Conservation (phyloP, 2,329 filamentous ascomycete genomes). For the Neofusicoccum laricinum region DNA sequence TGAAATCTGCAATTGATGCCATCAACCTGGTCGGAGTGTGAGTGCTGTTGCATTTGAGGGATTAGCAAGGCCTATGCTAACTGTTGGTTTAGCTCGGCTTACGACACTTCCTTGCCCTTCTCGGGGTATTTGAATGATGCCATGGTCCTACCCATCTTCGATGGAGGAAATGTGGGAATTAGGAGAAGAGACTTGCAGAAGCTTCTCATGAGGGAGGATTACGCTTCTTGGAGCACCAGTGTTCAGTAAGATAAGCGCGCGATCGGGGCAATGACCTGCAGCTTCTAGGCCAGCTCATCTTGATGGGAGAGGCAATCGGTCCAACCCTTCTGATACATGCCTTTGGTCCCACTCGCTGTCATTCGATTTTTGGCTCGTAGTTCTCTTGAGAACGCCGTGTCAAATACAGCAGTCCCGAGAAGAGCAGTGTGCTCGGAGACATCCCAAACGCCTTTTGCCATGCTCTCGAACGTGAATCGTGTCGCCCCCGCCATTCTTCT, state of each 20-base stretch:
- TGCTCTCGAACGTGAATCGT: background rate
- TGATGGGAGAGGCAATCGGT: too few species aligned
- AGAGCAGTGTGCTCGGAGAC: background rate
- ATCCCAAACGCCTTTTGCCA: slow-evolving; percentile 1
- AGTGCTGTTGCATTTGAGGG: background rate
- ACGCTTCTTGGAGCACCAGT: slow-evolving; percentile 45
- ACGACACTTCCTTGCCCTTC: slow-evolving; percentile 44
- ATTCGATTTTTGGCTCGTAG: too few species aligned
- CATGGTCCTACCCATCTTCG: slow-evolving; percentile 34
- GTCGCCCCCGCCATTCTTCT: background rate
- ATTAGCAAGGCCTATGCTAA: slow-evolving; percentile 16
- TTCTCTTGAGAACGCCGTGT: too few species aligned
- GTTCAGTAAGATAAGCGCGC: background rate
- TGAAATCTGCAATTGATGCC: slow-evolving; percentile 48
- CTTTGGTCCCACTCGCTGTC: too few species aligned
- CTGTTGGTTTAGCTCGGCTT: slow-evolving; percentile 31
- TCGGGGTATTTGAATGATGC: slow-evolving; percentile 26
- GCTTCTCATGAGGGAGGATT: slow-evolving; percentile 43
- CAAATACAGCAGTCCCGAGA: background rate
- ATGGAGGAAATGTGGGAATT: slow-evolving; percentile 55
- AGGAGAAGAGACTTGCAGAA: slow-evolving; percentile 48
- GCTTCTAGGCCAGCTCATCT: too few species aligned
- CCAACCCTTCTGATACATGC: too few species aligned
- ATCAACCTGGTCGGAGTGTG: slow-evolving; percentile 54
- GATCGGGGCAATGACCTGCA: too few species aligned